A percentile compares a stretch with the other conserved stretches of the same genome.
Evolutionary conservation across 2,329 filamentous ascomycete genomes (phyloP).

Genomic region (Xylaria sp.): DNA sequence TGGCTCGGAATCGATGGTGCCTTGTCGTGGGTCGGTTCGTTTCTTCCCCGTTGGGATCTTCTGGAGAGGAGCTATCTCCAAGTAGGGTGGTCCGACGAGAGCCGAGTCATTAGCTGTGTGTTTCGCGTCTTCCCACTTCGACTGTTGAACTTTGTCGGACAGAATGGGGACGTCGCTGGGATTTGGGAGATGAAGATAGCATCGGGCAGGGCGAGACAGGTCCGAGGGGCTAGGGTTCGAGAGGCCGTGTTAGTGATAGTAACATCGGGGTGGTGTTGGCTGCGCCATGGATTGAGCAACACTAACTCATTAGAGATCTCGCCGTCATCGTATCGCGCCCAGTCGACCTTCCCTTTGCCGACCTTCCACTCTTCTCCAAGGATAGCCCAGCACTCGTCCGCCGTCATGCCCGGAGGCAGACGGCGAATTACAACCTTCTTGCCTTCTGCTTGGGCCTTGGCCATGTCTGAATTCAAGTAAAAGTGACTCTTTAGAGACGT

Average conservation of each 20-base stretch:
- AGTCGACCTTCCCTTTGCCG: conserved; percentile 86
- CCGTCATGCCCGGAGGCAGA: conserved; percentile 85
- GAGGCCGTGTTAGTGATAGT: conserved; percentile 14
- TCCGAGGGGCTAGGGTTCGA: conserved; percentile 74
- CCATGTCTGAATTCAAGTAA: conserved; percentile 56
- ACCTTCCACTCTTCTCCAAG: conserved; percentile 84
- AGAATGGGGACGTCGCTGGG: conserved; percentile 74
- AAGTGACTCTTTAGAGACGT: conserved; percentile 52
- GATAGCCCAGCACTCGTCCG: conserved; percentile 76
- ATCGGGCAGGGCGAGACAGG: conserved; percentile 80
- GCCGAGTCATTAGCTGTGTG: conserved; percentile 77
- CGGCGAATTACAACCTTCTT: conserved; percentile 87
- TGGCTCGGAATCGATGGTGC: conserved; percentile 94
- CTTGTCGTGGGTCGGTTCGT: conserved; percentile 84
- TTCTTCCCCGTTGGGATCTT: conserved; percentile 80
- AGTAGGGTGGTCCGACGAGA: conserved; percentile 78
- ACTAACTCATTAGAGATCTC: conserved; percentile 87
- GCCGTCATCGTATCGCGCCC: conserved; percentile 72
- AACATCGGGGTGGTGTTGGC: conserved; percentile 25
- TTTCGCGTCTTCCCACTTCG: conserved; percentile 83
- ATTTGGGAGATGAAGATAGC: conserved; percentile 83
- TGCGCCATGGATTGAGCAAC: conserved; percentile 13
- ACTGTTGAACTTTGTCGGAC: conserved; percentile 73
- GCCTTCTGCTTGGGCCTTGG: conserved; percentile 66
- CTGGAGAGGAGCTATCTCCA: conserved; percentile 87